Evolutionary conservation across 345 rosid genomes (phyloP).

Genomic region (Hibiscus tridactylites): DNA sequence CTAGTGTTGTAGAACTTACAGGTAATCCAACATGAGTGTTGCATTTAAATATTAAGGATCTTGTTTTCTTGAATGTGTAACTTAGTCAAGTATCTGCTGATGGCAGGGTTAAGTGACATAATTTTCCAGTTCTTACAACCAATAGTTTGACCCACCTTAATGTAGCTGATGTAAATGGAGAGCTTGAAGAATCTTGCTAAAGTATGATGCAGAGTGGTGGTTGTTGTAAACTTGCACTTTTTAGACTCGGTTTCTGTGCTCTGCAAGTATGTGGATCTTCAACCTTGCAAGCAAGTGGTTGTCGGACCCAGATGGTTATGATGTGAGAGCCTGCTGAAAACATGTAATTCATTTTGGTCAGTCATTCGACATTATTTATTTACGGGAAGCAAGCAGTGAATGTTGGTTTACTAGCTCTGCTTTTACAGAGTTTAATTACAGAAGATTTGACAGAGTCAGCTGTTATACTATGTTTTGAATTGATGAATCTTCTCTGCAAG

Average conservation of each 20-base stretch:
- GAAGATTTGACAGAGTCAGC: neutral
- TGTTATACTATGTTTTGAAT: neutral
- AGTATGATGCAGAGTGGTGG: neutral
- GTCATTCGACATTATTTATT: neutral
- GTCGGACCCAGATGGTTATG: neutral
- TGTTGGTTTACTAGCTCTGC: neutral
- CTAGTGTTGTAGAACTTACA: neutral
- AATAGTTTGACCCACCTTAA: neutral
- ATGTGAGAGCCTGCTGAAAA: neutral
- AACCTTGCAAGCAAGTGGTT: neutral
- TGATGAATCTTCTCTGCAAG: neutral
- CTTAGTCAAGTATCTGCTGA: neutral
- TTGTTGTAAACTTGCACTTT: neutral
- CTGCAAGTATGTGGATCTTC: neutral
- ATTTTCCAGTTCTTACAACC: neutral
- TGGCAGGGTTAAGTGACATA: neutral
- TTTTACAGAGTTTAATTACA: neutral
- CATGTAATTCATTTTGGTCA: neutral
- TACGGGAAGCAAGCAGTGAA: neutral
- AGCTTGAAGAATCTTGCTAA: neutral
- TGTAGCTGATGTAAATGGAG: too few species aligned
- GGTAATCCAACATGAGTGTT: constrained; percentile 4
- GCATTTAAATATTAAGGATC: neutral
- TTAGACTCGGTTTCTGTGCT: neutral
- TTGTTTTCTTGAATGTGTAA: neutral